A percentile compares a stretch with the other conserved stretches of the same genome.
Conservation (phyloP, 495 filamentous ascomycete genomes). For the Neurospora tetrasperma region DNA sequence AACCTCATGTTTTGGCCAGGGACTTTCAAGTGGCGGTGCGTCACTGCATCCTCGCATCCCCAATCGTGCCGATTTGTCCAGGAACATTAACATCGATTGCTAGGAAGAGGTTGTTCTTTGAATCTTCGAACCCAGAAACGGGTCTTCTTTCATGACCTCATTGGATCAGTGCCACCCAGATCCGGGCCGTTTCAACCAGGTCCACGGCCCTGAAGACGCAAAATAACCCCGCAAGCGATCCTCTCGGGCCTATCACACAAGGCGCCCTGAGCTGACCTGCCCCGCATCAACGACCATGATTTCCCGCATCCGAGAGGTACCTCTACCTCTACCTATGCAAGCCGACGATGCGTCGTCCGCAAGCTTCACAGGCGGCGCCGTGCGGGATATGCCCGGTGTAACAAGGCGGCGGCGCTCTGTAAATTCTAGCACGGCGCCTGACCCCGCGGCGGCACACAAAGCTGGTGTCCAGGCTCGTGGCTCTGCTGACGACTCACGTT, state of each 20-base stretch:
- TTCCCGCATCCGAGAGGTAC: constrained; percentile 1
- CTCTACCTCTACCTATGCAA: background rate
- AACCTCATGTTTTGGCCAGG: background rate
- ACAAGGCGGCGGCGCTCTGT: background rate
- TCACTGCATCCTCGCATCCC: background rate
- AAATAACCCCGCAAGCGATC: constrained; percentile 6
- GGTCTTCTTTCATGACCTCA: constrained; percentile 11
- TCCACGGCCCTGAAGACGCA: constrained; percentile 3
- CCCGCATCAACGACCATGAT: constrained; percentile 7
- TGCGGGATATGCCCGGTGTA: background rate
- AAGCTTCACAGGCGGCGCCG: constrained; percentile 8
- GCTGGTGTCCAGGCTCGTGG: background rate
- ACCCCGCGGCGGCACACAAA: background rate
- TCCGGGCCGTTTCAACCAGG: constrained; percentile 21
- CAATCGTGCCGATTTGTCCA: background rate
- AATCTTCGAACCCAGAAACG: background rate
- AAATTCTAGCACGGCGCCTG: background rate
- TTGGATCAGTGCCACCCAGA: constrained; percentile 15
- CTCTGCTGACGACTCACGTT: background rate
- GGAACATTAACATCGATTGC: background rate
- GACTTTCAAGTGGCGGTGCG: background rate
- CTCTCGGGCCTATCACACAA: constrained; percentile 8
- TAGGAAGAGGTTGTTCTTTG: background rate
- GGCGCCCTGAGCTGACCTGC: background rate
- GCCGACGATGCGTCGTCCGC: constrained; percentile 21